Evolutionary conservation across 2,329 filamentous ascomycete species (phyloP).

Genomic region (Dendrostoma leiphaemia): DNA sequence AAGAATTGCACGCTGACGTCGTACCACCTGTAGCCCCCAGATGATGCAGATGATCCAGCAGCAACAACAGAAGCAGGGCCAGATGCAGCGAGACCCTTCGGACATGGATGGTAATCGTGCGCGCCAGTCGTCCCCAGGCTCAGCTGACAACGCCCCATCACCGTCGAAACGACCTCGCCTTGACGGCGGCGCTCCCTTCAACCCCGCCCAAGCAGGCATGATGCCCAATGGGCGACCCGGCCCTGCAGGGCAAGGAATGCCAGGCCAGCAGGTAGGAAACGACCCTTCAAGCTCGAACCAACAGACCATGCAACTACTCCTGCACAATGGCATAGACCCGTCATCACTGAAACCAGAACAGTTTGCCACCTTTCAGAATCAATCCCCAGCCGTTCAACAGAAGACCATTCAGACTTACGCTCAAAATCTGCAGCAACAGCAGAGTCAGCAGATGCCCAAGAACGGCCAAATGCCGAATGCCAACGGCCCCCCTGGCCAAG

Average conservation of each 20-base stretch:
- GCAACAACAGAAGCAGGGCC: slow-evolving; percentile 62
- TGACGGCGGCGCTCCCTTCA: slow-evolving; percentile 69
- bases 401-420: slow-evolving; percentile 89
- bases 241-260: slow-evolving; percentile 61
- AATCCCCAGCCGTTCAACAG: slow-evolving; percentile 62
- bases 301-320: slow-evolving; percentile 54
- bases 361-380: slow-evolving; percentile 62
- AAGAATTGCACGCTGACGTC: too few species aligned
- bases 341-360: slow-evolving; percentile 71
- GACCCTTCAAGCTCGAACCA: slow-evolving; percentile 43
- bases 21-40: slow-evolving; percentile 51
- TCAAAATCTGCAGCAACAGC: slow-evolving; percentile 78
- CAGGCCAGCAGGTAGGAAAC: slow-evolving; percentile 63
- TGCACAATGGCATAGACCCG: slow-evolving; percentile 72
- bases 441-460: slow-evolving; percentile 76
- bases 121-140: slow-evolving; percentile 77
- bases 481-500: slow-evolving; percentile 69
- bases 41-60: slow-evolving; percentile 69
- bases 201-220: slow-evolving; percentile 68
- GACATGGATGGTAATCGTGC: slow-evolving; percentile 82
- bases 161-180: slow-evolving; percentile 87
- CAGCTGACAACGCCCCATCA: slow-evolving; percentile 84
- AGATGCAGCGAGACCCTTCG: slow-evolving; percentile 86
- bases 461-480: slow-evolving; percentile 72
- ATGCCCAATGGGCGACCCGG: slow-evolving; percentile 70